phyloP scores from a whole-genome alignment of 2,329 filamentous ascomycete species.

The Ceratocystiopsis minuta region DNA sequence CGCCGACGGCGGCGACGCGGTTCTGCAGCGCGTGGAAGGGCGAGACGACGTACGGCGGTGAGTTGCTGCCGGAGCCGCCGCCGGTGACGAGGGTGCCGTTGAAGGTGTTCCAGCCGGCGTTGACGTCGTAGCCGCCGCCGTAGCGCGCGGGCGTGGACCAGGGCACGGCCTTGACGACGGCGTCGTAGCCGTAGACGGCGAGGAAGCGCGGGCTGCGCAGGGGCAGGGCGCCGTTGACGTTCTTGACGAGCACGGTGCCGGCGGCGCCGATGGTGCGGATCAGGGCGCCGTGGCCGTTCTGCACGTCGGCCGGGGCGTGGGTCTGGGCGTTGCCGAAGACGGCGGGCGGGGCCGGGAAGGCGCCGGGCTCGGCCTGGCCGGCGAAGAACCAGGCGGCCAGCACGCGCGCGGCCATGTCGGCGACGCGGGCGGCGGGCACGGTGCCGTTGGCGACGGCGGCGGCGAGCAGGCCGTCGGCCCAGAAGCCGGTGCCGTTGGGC shows the following conservation, averaged over 20 bases:
- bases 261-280: conserved; percentile 36
- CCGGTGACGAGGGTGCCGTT: conserved; percentile 47
- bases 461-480: conserved; percentile 37
- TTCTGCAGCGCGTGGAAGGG: conserved; percentile 47
- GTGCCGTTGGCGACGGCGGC: conserved; percentile 37
- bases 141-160: no score
- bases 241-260: conserved; percentile 51
- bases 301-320: conserved; percentile 35
- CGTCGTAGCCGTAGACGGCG: conserved; percentile 44
- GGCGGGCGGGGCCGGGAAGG: no score
- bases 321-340: conserved; percentile 26
- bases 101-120: conserved; percentile 36
- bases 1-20: conserved; percentile 35
- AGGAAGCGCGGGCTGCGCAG: conserved; percentile 34
- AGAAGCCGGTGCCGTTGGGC: conserved; percentile 39
- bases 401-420: conserved; percentile 49
- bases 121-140: conserved; percentile 28
- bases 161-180: conserved; percentile 33
- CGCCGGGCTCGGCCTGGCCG: conserved; percentile 24
- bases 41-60: conserved; percentile 47
- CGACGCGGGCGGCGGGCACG: conserved; percentile 39
- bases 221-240: conserved; percentile 36
- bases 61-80: conserved; percentile 44
- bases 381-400: conserved; percentile 43
- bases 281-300: conserved; percentile 43